Conservation (phyloP, 129 eudicot genomes). For the Artemisia annua region DNA sequence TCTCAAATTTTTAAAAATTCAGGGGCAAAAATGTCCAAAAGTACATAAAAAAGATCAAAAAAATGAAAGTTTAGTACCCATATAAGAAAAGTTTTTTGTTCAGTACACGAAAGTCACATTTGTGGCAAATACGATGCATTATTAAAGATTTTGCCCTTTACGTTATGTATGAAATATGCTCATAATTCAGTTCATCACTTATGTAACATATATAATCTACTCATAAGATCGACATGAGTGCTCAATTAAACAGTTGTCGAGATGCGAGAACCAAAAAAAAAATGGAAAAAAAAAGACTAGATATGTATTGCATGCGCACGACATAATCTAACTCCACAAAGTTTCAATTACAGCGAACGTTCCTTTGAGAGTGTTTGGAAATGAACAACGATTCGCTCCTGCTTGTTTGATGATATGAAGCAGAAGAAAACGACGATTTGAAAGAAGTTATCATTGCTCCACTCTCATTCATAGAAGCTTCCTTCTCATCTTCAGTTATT, state of each 20-base stretch:
- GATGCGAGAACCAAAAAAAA: background rate
- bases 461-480: conserved; percentile 7
- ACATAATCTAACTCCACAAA: background rate
- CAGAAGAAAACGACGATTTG: conserved; percentile 1
- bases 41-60: too few species aligned
- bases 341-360: background rate
- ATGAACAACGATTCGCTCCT: background rate
- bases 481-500: conserved; percentile 42
- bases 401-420: background rate
- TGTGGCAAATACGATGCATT: too few species aligned
- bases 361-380: background rate
- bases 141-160: too few species aligned
- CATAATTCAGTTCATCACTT: too few species aligned
- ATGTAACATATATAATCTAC: too few species aligned
- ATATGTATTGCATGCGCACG: background rate
- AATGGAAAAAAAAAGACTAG: background rate
- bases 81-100: too few species aligned
- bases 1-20: too few species aligned
- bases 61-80: too few species aligned
- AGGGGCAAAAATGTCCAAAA: too few species aligned
- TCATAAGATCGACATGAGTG: too few species aligned
- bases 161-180: too few species aligned
- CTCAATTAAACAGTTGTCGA: background rate
- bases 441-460: background rate
- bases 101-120: too few species aligned